Base-by-base conservation (phyloP, 441 rosid species). In the Euphorbia celastroides region DNA sequence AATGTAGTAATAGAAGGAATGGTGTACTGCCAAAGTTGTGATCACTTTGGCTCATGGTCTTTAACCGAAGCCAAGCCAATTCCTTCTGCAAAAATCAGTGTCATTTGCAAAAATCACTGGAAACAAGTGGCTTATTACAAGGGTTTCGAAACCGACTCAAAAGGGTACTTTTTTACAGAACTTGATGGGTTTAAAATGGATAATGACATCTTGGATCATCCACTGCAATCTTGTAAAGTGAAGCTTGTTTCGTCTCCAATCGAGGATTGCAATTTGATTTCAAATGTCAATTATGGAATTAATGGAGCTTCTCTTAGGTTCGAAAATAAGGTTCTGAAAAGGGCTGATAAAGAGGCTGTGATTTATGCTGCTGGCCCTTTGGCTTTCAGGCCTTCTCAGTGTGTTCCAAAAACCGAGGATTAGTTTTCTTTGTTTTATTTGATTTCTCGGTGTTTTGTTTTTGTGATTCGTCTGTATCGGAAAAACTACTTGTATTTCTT, bases 1-100 rank as follows among this genome's bases (percentile, higher is more conserved):
- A 85, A 81, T 25, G 88, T 84, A 8, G 86, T 81, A 27, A 84
- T 93, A 17, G 97, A 88, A 79, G 98, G 97, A 44, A 80, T 81
- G 77, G 94, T 93, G 34, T 93, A 90, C 60, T 90, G 96, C 77
- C 98, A 93, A 71, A 73, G 87, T 74, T 90, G 97, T 68, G 78
- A 82, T 34, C 68, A 79, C 31, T 77, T 27, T 52, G 92, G 97
- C 16, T 75, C 94, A 23, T 86, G 98, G 97, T 88, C 90, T 10
- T 78, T 87, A 70, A 72, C 72, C 2, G 86, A 73, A 20, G 96
- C 96, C 20, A 66, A 86, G 59, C 87, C 94, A 5, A 82, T 93
- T 60, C 80, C 82, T 30, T 85, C 81, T 2, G 96, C 98, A 23
- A 84, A 78, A 77, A 73, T 90, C 67, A 81, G 98, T 66, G 86